A percentile compares a stretch with the other conserved stretches of the same genome.
Conservation (phyloP, 257 asterid species). For the Anisodus tanguticus region DNA sequence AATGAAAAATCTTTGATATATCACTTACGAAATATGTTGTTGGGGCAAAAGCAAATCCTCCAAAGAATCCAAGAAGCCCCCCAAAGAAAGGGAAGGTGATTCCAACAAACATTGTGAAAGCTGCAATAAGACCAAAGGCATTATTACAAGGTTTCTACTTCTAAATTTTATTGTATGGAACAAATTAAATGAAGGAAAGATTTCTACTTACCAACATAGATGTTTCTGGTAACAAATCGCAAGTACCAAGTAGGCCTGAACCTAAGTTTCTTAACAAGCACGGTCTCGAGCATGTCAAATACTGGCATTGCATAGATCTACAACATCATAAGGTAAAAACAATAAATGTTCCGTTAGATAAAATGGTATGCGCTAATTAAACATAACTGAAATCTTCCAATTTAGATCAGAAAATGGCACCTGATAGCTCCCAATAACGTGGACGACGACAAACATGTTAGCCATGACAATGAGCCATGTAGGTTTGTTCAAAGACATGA, state of each 20-base stretch:
- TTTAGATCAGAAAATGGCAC: constrained; percentile 36
- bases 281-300: constrained; percentile 54
- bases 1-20: background rate
- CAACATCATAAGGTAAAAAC: background rate
- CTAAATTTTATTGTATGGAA: background rate
- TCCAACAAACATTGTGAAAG: constrained; percentile 81
- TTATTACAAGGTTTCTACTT: background rate
- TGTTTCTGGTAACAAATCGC: constrained; percentile 43
- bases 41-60: constrained; percentile 96
- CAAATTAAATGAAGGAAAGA: background rate
- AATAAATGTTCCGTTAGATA: background rate
- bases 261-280: constrained; percentile 43
- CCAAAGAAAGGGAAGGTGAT: constrained; percentile 94
- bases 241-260: constrained; percentile 42
- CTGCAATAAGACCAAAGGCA: constrained; percentile 43
- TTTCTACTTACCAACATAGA: constrained; percentile 48
- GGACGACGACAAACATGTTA: constrained; percentile 83
- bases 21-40: constrained; percentile 87
- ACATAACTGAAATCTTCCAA: background rate
- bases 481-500: constrained; percentile 61
- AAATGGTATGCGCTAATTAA: background rate
- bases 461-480: constrained; percentile 92
- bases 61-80: constrained; percentile 86
- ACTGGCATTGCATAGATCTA: constrained; percentile 53
- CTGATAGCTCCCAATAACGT: constrained; percentile 98